Conservation (phyloP, 495 filamentous ascomycete genomes). For the Penicillium longicatenatum region DNA sequence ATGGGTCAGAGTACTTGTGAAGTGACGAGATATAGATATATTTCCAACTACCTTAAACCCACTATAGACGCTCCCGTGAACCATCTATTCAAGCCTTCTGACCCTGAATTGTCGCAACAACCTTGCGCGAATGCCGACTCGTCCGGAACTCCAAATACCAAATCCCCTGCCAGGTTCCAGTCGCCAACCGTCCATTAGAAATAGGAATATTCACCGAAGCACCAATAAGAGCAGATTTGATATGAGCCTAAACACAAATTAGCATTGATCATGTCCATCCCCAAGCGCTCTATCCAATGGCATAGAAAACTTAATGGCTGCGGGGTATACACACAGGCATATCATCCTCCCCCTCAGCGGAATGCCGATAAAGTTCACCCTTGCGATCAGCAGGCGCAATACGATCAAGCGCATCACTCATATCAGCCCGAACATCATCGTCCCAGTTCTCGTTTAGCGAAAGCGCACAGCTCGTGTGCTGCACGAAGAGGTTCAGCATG, state of each 20-base stretch:
- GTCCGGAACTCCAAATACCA: conserved; percentile 94
- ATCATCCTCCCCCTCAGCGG: conserved; percentile 86
- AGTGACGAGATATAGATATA: neutral
- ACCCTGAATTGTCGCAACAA: conserved; percentile 94
- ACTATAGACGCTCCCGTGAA: conserved; percentile 23
- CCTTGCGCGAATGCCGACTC: conserved; percentile 69
- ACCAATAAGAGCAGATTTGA: conserved; percentile 88
- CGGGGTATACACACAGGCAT: conserved; percentile 63
- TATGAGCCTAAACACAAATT: conserved; percentile 64
- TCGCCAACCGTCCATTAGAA: conserved; percentile 74
- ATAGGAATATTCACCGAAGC: conserved; percentile 89
- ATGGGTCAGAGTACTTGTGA: neutral
- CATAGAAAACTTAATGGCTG: neutral
- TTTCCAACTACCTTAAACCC: neutral
- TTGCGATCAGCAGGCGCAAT: conserved; percentile 78
- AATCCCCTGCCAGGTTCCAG: conserved; percentile 77
- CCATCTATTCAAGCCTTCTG: conserved; percentile 65
- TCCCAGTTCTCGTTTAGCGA: conserved; percentile 97
- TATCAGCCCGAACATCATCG: conserved; percentile 74
- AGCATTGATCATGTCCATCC: neutral
- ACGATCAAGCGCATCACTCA: conserved; percentile 90
- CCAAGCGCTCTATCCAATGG: no score
- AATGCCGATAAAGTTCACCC: conserved; percentile 79
- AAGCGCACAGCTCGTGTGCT: conserved; percentile 87
- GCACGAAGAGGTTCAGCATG: conserved; percentile 83